Conservation (phyloP, 1,284 basidiomycete genomes). For the Heterobasidion irregulare region DNA sequence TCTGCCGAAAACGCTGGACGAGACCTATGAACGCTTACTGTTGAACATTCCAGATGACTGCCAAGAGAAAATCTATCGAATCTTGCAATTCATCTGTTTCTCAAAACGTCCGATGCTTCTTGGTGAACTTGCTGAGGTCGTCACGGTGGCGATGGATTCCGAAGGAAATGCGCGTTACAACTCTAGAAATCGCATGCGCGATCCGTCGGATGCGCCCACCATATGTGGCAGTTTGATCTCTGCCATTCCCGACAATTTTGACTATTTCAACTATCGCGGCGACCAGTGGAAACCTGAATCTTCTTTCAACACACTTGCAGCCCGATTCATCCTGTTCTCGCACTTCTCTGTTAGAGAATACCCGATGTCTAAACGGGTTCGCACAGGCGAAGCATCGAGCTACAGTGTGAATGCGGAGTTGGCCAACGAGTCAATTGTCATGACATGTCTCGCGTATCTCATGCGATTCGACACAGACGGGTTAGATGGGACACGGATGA, state of each 20-base stretch:
- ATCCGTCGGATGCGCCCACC: background rate
- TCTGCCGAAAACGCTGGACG: constrained; percentile 2
- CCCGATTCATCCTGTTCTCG: background rate
- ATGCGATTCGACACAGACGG: background rate
- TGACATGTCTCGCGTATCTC: background rate
- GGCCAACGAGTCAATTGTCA: background rate
- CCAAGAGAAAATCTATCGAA: background rate
- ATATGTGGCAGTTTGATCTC: background rate
- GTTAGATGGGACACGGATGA: background rate
- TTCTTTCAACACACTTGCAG: no score
- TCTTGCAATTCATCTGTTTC: background rate
- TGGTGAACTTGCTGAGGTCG: background rate
- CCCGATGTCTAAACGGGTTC: background rate
- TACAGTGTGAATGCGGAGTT: background rate
- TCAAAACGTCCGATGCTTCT: background rate
- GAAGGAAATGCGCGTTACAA: background rate
- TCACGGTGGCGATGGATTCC: background rate
- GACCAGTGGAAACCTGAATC: no score
- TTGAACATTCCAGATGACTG: background rate
- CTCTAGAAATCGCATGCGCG: background rate
- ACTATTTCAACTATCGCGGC: no score
- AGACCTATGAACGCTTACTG: constrained; percentile 1
- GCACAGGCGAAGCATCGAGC: background rate
- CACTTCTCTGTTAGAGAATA: constrained; percentile 3
- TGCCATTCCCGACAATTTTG: background rate